Conservation (phyloP, 2,329 filamentous ascomycete genomes). For the Aspergillus aculeatus region DNA sequence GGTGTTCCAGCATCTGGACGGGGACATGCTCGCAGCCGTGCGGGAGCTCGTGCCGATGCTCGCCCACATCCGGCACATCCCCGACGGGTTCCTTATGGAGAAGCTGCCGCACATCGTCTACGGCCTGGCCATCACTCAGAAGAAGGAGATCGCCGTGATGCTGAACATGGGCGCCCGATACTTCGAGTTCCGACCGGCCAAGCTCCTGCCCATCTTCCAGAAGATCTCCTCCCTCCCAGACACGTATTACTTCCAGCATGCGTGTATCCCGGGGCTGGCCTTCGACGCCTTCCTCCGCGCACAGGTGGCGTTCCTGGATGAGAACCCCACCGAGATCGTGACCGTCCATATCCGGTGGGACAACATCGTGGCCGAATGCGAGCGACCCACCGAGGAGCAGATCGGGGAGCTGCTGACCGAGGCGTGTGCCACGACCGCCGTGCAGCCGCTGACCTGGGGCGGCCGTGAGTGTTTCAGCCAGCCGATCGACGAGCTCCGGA, state of each 20-base stretch:
- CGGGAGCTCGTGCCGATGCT: constrained; percentile 1
- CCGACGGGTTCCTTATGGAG: constrained; percentile 2
- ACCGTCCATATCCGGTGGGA: constrained; percentile 4
- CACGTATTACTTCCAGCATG: constrained; percentile 7
- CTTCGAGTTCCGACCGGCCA: constrained; percentile 6
- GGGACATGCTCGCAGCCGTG: not conserved
- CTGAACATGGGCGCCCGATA: constrained; percentile 4
- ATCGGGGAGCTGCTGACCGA: not conserved
- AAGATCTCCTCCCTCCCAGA: constrained; percentile 1
- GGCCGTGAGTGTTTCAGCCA: constrained; percentile 1
- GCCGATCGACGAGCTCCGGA: constrained; percentile 1
- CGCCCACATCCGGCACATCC: constrained; percentile 2
- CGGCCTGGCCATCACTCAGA: constrained; percentile 6
- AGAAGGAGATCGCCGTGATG: constrained; percentile 2
- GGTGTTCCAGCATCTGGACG: constrained; percentile 1
- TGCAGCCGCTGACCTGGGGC: not conserved
- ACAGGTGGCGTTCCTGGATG: constrained; percentile 6
- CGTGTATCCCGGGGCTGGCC: constrained; percentile 2
- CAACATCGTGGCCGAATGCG: constrained; percentile 4
- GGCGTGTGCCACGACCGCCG: not conserved
- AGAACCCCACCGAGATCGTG: constrained; percentile 1
- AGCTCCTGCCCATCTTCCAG: constrained; percentile 4
- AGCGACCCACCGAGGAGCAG: not conserved
- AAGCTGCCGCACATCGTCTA: constrained; percentile 8
- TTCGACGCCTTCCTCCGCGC: constrained; percentile 6